Evolutionary conservation across 2,329 filamentous ascomycete genomes (phyloP), one percentile per base, ranked within the genome.

Genomic region (Aureobasidium sp.): DNA sequence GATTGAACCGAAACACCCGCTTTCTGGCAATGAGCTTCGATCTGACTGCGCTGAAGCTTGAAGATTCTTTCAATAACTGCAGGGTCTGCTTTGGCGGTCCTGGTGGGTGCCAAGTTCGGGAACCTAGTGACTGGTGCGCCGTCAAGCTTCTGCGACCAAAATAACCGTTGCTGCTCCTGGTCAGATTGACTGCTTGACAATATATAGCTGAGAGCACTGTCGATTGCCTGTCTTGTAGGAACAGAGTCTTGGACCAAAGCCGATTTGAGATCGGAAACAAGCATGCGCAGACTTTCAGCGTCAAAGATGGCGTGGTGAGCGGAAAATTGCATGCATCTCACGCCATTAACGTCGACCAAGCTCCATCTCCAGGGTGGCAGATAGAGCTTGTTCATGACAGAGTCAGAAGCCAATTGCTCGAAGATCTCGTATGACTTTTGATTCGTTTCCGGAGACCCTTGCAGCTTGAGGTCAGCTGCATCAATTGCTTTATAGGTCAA

Each of bases 301-400:
- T 96, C 90, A 59, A 94, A 96, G 0, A 96, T 72, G 0, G 87
- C 86, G 69, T 96, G 90, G 58, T 94, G 85, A 2, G 89, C 74
- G 8, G 74, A 79, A 17, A 84, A 62, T 39, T 76, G 68, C 35
- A 81, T 64, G 4, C 63, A 59, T 3, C 41, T 38, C 0, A 53
- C 37, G 0, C 57, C 45, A 0, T 62, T 52, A 0, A 56, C 39
- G 2, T 72, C 59, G 0, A 76, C 63, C 1, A 89, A 42, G 0
- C 71, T 69, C 17, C 88, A 66, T 11, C 71, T 70, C 88, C 88
- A 94, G 0, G 81, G 79, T 0, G 82, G 81, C 0, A 65, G 57
- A 37, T 81, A 71, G 3, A 86, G 63, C 8, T 71, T 63, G 1
- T 66, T 38, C 1, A 79, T 55, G 1, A 78, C 70, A 34, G 61